Conservation (phyloP, 768 basidiomycete species). For the Mycena filopes region DNA sequence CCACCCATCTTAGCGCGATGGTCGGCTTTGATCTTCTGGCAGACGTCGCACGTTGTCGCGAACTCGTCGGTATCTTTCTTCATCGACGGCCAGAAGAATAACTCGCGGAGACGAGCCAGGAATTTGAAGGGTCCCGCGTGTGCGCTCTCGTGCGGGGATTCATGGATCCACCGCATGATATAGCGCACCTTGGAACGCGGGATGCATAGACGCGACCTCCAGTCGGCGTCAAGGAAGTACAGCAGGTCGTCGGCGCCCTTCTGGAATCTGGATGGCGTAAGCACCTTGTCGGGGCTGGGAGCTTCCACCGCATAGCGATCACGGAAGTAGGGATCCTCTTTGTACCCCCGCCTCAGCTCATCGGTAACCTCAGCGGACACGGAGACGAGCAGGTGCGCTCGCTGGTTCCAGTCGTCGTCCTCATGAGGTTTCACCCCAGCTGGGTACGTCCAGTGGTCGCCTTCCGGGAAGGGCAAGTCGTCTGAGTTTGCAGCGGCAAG, state of each 20-base stretch:
- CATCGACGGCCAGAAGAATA: constrained; percentile 18
- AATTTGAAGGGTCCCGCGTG: constrained; percentile 8
- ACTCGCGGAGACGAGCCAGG: background rate
- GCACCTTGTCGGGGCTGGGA: background rate
- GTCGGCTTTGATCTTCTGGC: constrained; percentile 25
- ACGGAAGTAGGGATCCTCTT: background rate
- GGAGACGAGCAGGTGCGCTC: background rate
- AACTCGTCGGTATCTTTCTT: constrained; percentile 6
- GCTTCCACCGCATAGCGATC: background rate
- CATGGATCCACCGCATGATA: constrained; percentile 10
- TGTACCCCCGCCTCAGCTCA: background rate
- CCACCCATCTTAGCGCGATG: constrained; percentile 20
- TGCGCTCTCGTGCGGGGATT: constrained; percentile 11
- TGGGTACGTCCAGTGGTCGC: no score
- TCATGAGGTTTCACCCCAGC: no score
- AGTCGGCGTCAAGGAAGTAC: constrained; percentile 28
- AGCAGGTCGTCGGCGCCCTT: constrained; percentile 11
- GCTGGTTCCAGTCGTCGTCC: background rate
- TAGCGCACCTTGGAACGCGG: constrained; percentile 32
- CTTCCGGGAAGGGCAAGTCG: no score
- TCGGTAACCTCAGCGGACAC: background rate
- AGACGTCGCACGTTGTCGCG: constrained; percentile 5
- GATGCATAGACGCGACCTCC: constrained; percentile 17
- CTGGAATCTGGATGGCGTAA: constrained; percentile 21
- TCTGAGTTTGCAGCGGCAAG: background rate